Conservation (phyloP, 257 asterid genomes). For the Echium plantagineum region DNA sequence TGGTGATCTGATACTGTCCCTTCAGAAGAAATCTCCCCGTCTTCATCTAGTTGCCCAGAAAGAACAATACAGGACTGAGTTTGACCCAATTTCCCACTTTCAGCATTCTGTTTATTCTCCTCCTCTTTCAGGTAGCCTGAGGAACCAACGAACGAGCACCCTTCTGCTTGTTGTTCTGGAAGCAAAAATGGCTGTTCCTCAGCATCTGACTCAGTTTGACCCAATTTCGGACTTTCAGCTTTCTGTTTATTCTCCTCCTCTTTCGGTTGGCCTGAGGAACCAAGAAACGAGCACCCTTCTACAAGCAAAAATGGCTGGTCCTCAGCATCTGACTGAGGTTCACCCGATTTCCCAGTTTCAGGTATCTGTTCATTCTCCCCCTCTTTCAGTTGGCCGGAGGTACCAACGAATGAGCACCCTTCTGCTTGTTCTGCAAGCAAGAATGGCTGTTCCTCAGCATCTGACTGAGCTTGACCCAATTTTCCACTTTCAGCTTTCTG, state of each 20-base stretch:
- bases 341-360: too few relatives aligned
- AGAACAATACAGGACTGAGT: background rate
- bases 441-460: conserved; percentile 1
- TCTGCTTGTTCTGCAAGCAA: too few relatives aligned
- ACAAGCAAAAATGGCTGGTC: conserved; percentile 14
- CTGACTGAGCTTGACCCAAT: conserved; percentile 22
- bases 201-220: conserved; percentile 26
- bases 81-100: too few relatives aligned
- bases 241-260: conserved; percentile 3
- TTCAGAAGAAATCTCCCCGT: conserved; percentile 53
- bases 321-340: too few relatives aligned
- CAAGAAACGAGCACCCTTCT: conserved; percentile 14
- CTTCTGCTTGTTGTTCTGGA: too few relatives aligned
- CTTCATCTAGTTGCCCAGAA: conserved; percentile 17
- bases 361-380: too few relatives aligned
- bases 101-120: too few relatives aligned
- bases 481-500: background rate
- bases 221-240: background rate
- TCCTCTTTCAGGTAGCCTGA: too few relatives aligned
- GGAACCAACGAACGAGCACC: too few relatives aligned
- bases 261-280: conserved; percentile 1
- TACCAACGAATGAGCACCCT: too few relatives aligned
- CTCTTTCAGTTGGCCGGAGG: too few relatives aligned
- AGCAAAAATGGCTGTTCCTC: background rate
- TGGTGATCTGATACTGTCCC: conserved; percentile 50